A percentile compares a stretch with the other conserved stretches of the same genome.
These are phyloP conservation scores for Entomortierella parvispora DNA, from an alignment of 192 early-diverging fungal genomes.

Conservation along the genomic window DNA sequence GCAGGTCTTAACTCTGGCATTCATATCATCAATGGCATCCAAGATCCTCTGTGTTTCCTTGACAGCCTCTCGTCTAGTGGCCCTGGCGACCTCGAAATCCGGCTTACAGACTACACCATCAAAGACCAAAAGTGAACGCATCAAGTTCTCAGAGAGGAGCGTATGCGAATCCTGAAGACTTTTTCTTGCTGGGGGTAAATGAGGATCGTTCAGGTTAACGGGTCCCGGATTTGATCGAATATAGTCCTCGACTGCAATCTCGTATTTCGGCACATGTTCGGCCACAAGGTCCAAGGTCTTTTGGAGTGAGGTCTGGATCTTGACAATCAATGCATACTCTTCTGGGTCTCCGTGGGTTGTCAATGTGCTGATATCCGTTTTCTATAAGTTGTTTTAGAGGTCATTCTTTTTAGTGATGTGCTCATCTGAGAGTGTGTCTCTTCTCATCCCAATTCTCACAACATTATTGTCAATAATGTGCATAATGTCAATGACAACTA, in stretches of 20 bases:
- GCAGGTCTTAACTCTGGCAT: conserved; percentile 63
- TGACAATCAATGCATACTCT: conserved; percentile 59
- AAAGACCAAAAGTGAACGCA: conserved; percentile 80
- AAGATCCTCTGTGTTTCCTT: conserved; percentile 74
- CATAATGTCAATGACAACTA: neutral
- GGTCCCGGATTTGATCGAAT: conserved; percentile 13
- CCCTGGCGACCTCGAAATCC: conserved; percentile 75
- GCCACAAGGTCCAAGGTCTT: conserved; percentile 27
- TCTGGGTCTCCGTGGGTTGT: conserved; percentile 60
- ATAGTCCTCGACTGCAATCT: conserved; percentile 30
- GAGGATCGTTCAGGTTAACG: conserved; percentile 55
- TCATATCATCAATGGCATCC: conserved; percentile 78
- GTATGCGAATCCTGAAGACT: conserved; percentile 70
- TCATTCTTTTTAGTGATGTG: too few species aligned
- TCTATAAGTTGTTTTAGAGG: conserved; percentile 21
- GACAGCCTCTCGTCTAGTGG: conserved; percentile 77
- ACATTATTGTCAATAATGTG: neutral
- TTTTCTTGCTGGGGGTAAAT: conserved; percentile 27
- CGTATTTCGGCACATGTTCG: conserved; percentile 29
- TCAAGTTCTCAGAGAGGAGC: conserved; percentile 73
- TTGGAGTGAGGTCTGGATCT: conserved; percentile 54
- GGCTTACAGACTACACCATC: conserved; percentile 77
- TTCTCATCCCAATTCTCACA: neutral
- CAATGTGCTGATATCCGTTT: conserved; percentile 46
- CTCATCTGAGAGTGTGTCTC: neutral